These are phyloP conservation scores for Colletotrichum kahawae DNA, from an alignment of 2,329 filamentous ascomycete genomes.

Conservation along the genomic window DNA sequence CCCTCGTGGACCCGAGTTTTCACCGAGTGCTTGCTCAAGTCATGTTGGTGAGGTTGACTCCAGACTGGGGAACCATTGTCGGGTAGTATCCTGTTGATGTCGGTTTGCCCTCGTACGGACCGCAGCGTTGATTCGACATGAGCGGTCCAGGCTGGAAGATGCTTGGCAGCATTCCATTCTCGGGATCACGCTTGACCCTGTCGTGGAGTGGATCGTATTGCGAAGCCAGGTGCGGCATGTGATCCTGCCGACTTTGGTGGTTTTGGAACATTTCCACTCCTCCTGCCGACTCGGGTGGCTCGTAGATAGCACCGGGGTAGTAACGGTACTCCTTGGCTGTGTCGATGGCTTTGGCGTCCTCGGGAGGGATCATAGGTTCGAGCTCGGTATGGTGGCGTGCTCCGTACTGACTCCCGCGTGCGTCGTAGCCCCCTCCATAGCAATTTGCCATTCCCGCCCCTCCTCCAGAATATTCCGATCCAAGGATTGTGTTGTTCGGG, in stretches of 20 bases:
- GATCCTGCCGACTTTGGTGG: constrained; percentile 38
- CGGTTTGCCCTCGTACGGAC: constrained; percentile 58
- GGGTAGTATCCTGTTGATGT: constrained; percentile 60
- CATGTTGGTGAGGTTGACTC: constrained; percentile 46
- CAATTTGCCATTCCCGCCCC: constrained; percentile 43
- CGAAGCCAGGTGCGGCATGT: constrained; percentile 34
- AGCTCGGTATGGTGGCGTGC: constrained; percentile 54
- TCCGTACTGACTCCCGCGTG: constrained; percentile 46
- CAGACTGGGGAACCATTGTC: constrained; percentile 51
- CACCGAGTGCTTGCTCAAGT: constrained; percentile 16
- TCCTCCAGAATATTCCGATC: constrained; percentile 41
- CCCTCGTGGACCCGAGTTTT: neutral
- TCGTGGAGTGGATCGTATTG: constrained; percentile 32
- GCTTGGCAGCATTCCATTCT: constrained; percentile 48
- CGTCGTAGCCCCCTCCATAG: constrained; percentile 44
- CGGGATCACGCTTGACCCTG: constrained; percentile 54
- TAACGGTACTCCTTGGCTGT: constrained; percentile 60
- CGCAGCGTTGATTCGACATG: constrained; percentile 46
- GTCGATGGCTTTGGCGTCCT: constrained; percentile 56
- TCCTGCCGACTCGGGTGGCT: constrained; percentile 40
- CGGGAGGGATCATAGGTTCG: constrained; percentile 56
- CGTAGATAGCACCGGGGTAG: constrained; percentile 56
- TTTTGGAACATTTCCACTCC: constrained; percentile 56
- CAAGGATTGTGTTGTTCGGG: constrained; percentile 42
- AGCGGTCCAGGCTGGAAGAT: constrained; percentile 48